Base-by-base conservation (phyloP, 140 eudicot genomes). In the Anethum foeniculum region DNA sequence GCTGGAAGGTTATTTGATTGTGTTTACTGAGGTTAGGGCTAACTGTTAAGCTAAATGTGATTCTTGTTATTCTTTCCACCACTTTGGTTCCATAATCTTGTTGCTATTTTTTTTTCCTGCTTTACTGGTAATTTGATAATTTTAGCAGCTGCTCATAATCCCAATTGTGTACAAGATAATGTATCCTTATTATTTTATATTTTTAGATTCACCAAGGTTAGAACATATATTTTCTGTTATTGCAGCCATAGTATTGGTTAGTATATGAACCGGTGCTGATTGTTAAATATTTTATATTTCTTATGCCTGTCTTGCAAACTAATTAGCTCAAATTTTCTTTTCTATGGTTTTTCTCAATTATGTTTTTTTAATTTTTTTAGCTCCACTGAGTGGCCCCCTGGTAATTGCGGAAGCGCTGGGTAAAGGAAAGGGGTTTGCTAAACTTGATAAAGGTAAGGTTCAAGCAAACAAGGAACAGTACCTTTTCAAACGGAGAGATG, bases 311-410 rank as follows among this genome's bases (percentile, higher is more conserved):
- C 21, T 43, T 74, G 36, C 56, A n/a, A 74, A 43, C 36, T 74
- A 41, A 15, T n/a, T 44, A 43, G 16, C 46, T 73, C 15, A 71
- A 34, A 46, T 46, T 38, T 12, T 72, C 23, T 71, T 34, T 30
- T 77, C 71, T 58, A 23, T 25, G n/a, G 41, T 39, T 54, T 39
- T 36, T 39, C 38, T 64, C 19, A 56, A 23, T 77, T 4, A 46
- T 18, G 30, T 46, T 46, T 3, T 81, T 46, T 78, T 76, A 21
- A 18, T 67, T 80, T 64, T 75, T 27, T 39, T 92, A 95, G 99
- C 93, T 81, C 93, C 96, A 25, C 85, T 92, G 88, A 92, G 97
- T 86, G 99, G 97, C 67, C 90, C 86, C 49, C 89, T 86, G 83
- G 96, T 89, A 77, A 79, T 89, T 82, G 96, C 97, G 4, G 98